phyloP scores from a whole-genome alignment of 2,329 filamentous ascomycete species.

The Cercospora brassicicola region DNA sequence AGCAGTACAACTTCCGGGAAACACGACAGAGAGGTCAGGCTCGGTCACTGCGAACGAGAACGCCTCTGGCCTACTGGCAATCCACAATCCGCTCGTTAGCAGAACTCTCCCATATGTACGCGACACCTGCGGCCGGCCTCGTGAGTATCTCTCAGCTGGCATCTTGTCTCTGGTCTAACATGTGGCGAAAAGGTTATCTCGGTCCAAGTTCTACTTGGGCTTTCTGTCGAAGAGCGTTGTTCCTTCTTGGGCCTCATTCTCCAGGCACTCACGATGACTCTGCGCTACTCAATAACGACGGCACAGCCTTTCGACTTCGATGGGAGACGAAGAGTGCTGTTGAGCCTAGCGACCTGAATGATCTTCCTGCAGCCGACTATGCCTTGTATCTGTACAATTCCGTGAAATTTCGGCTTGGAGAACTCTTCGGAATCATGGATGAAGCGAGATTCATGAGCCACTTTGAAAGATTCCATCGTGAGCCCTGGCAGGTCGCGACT shows the following conservation, averaged over 20 bases:
- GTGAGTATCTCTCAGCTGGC: conserved; percentile 37
- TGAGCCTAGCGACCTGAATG: conserved; percentile 39
- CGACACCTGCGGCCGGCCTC: conserved; percentile 11
- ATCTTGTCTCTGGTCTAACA: neutral
- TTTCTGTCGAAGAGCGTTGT: conserved; percentile 50
- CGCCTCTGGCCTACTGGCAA: neutral
- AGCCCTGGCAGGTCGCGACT: conserved; percentile 28
- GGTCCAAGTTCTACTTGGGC: conserved; percentile 60
- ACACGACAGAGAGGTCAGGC: neutral
- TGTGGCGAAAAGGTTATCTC: conserved; percentile 47
- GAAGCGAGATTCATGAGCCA: conserved; percentile 53
- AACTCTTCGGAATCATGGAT: conserved; percentile 57
- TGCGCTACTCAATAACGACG: conserved; percentile 53
- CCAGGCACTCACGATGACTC: conserved; percentile 48
- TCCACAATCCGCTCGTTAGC: conserved; percentile 9
- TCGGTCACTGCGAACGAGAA: conserved; percentile 1
- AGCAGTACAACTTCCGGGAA: neutral
- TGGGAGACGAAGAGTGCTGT: conserved; percentile 48
- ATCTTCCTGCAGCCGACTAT: conserved; percentile 54
- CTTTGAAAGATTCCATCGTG: conserved; percentile 46
- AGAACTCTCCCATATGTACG: conserved; percentile 10
- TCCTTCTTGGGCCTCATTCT: conserved; percentile 51
- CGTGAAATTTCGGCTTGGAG: conserved; percentile 58
- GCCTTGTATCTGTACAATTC: conserved; percentile 57
- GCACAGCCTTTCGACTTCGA: conserved; percentile 53